Evolutionary conservation across 371 early-diverging fungal genomes (phyloP), one percentile per base, ranked within the genome.

Genomic region (Syncephalastrum racemosum): DNA sequence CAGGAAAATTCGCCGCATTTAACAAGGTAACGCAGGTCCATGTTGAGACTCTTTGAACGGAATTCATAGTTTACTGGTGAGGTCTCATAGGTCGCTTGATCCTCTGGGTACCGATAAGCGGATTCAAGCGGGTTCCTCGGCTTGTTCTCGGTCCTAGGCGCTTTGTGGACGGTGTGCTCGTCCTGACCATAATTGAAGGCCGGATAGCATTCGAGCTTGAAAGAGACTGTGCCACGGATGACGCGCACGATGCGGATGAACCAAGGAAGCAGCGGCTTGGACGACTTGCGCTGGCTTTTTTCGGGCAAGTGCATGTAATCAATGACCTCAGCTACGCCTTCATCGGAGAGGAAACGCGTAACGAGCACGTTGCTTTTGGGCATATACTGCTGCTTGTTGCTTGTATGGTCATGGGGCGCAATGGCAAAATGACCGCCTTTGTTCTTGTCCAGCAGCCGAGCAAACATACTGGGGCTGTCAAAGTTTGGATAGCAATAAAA

Each of bases 401-500:
- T 84, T 7, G 68, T 68, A 31, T 77, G 68, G 3, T 54, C 50
- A n/a, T 49, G 50, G 0, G 87, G 86, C 5, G 66, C 60, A 43
- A 88, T 83, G 13, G 79, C 70, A 46, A 85, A 88, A 63, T 85
- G 82, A 1, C 88, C 88, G 14, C 88, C 89, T 44, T 82, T 86
- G 46, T 79, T 64, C 55, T 79, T 77, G 64, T 89, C 90, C 20
- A 90, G 68, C n/a, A 90, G 49, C 2, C 87, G 80, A 47, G 77
- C 77, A 66, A 91, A 92, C n/a, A 92, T 62, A 0, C 87, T 83
- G 1, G 93, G 92, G 53, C 85, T 85, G 73, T 92, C 93, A 56
- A 92, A 92, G 47, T 84, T 80, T 14, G 93, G 93, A 59, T 83
- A 90, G 64, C 93, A 92, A 49, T 83, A 77, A 50, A 87, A 89